Base-by-base conservation (phyloP, 768 basidiomycete genomes). In the Suillus paluster region DNA sequence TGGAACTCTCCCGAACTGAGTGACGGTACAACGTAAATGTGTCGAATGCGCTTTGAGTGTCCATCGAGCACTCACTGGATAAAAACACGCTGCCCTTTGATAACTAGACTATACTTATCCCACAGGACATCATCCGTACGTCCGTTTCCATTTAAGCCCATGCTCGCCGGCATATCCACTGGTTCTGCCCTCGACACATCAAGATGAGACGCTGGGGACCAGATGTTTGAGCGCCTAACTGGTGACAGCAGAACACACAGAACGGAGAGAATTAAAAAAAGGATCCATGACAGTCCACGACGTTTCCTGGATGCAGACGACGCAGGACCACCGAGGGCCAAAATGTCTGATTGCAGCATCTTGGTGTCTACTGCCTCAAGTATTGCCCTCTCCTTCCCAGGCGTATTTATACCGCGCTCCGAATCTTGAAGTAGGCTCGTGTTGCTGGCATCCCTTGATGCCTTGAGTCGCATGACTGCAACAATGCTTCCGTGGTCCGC, bases 61-160 rank as follows among this genome's bases (percentile, higher is more conserved):
- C 10, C 56, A 60, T 54, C 55, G 54, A 55, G 53, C 15, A 80
- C 86, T 58, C 75, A 90, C 90, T 91, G 83, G 4, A 93, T 72
- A 66, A 93, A 91, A 21, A 91, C 71, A 17, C 92, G 80, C 67
- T 91, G 91, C 4, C 86, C 87, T 46, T 85, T 82, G 44, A 93
- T 67, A 59, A 88, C 80, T 11, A 94, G 77, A 69, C 88, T 91
- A 71, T 89, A 90, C 65, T 86, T 87, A 71, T 93, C 91, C 84
- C 83, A 85, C 60, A 78, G 67, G 27, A 83, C 78, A 30, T 77
- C 75, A 12, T 73, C 70, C 15, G 79, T 80, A 45, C 70, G 74
- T 55, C 74, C 74, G 49, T 77, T 75, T 8, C 75, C 71, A 9
- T 55, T 64, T 25, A 75, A 52, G 21, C 50, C 55, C 6, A 61